Evolutionary conservation across 2,329 filamentous ascomycete species (phyloP).

Genomic region (Fusarium nelsonii): DNA sequence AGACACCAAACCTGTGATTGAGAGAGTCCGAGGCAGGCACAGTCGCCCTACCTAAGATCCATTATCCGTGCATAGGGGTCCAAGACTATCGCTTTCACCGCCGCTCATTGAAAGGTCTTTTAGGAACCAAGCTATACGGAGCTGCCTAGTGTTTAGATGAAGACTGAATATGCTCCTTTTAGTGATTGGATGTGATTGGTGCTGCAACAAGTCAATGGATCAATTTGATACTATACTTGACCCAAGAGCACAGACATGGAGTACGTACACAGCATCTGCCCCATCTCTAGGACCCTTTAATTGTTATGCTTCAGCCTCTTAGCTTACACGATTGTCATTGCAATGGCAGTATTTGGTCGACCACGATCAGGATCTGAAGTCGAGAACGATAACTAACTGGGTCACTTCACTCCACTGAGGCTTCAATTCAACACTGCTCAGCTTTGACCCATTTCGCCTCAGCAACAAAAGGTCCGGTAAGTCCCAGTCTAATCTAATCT

Average conservation of each 20-base stretch:
- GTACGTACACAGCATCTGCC: neutral
- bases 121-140: neutral
- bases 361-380: constrained; percentile 13
- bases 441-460: constrained; percentile 10
- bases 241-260: constrained; percentile 20
- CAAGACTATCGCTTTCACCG: constrained; percentile 14
- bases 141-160: constrained; percentile 3
- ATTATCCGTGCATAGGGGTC: neutral
- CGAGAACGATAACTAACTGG: neutral
- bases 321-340: constrained; percentile 34
- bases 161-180: neutral
- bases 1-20: neutral
- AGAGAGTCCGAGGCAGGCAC: neutral
- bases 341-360: constrained; percentile 12
- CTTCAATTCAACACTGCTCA: constrained; percentile 7
- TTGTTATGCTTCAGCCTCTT: constrained; percentile 25
- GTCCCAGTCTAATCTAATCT: neutral
- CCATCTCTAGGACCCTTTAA: constrained; percentile 20
- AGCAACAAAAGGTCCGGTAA: constrained; percentile 1
- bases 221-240: constrained; percentile 11
- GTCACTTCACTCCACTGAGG: constrained; percentile 11
- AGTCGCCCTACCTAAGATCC: neutral
- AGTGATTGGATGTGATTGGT: constrained; percentile 17
- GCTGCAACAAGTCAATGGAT: constrained; percentile 5
- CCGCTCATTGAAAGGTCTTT: neutral